phyloP scores from a whole-genome alignment of 164 flowering plant species.

The Vitis rotundifolia region DNA sequence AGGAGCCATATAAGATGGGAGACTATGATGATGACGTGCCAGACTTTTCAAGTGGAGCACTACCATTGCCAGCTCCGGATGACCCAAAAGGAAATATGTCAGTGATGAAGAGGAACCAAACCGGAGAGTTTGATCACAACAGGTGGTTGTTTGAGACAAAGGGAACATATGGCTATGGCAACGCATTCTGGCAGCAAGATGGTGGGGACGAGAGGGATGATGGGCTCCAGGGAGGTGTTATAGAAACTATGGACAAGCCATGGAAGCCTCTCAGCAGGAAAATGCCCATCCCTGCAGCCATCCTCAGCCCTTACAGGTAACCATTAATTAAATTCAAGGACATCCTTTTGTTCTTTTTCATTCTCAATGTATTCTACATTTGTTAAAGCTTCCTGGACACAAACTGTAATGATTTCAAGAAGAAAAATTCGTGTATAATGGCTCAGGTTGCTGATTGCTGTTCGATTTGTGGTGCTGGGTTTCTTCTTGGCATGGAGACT shows the following conservation, averaged over 20 bases:
- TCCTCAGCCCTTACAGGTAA: conserved; percentile 86
- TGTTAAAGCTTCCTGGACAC: no score
- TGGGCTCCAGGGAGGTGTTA: conserved; percentile 29
- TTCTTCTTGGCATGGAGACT: conserved; percentile 76
- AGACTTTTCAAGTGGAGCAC: conserved; percentile 36
- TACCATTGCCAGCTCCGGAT: conserved; percentile 50
- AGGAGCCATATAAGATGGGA: conserved; percentile 53
- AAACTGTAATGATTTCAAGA: no score
- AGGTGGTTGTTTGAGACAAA: conserved; percentile 78
- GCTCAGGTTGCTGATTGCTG: conserved; percentile 46
- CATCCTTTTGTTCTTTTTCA: no score
- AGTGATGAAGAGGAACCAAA: conserved; percentile 63
- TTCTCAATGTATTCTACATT: no score
- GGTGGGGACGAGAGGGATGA: conserved; percentile 42
- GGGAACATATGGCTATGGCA: conserved; percentile 81
- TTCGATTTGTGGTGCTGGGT: conserved; percentile 46
- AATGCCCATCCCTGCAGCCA: conserved; percentile 50
- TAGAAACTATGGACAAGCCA: conserved; percentile 64
- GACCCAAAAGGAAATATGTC: conserved; percentile 37
- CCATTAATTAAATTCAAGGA: background rate
- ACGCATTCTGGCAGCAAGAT: conserved; percentile 67
- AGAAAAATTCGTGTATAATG: no score
- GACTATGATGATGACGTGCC: conserved; percentile 48
- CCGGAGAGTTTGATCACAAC: conserved; percentile 77
- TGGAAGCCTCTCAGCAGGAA: conserved; percentile 79